A percentile compares a stretch with the other conserved stretches of the same genome.
phyloP scores from a whole-genome alignment of 495 filamentous ascomycete genomes.

The Filosporella fistucella region DNA sequence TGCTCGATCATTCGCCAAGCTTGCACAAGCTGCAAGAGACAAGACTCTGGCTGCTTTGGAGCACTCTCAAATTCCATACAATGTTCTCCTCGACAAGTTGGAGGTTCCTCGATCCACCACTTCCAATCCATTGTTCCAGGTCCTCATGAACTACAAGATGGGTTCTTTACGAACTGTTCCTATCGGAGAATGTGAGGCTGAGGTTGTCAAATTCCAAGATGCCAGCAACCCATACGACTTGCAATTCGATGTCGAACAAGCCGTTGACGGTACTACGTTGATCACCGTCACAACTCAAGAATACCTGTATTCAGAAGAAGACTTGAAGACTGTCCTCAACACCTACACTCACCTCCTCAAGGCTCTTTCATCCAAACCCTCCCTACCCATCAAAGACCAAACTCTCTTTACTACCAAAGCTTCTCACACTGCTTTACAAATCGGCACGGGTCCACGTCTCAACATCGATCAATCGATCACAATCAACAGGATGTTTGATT shows the following conservation, averaged over 20 bases:
- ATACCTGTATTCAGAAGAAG: neutral
- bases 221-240: neutral
- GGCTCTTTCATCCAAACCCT: neutral
- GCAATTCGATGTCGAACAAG: neutral
- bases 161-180: constrained; percentile 10
- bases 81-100: constrained; percentile 33
- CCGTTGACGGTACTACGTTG: neutral
- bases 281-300: neutral
- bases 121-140: constrained; percentile 32
- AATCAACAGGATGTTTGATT: neutral
- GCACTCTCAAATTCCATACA: constrained; percentile 37
- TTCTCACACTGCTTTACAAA: neutral
- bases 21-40: neutral
- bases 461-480: neutral
- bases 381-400: neutral
- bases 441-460: neutral
- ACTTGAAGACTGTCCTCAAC: neutral
- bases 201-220: neutral
- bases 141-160: constrained; percentile 31
- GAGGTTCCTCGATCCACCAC: constrained; percentile 14
- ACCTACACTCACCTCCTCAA: neutral
- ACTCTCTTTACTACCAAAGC: neutral
- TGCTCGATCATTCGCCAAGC: constrained; percentile 8
- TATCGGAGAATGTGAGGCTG: neutral
- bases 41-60: constrained; percentile 2